Percentiles rank a stretch among this genome's conserved stretches.
These are phyloP conservation scores for Phoma sp. DNA, from an alignment of 2,329 filamentous ascomycete species.

Conservation along the genomic window DNA sequence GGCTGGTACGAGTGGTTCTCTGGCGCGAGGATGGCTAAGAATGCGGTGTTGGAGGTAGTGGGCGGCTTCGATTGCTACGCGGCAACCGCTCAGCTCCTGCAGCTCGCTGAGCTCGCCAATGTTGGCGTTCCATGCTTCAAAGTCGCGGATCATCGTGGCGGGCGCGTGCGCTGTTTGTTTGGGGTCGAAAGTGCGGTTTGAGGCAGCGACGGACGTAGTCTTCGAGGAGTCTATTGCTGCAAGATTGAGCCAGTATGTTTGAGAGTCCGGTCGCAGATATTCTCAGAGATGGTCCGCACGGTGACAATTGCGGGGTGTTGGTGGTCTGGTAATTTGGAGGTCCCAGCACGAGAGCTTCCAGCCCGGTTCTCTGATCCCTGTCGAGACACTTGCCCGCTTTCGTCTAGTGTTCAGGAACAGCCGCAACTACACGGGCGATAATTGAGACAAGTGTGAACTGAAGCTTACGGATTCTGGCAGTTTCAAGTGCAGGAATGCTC, in stretches of 20 bases:
- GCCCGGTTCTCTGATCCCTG: slow-evolving; percentile 14
- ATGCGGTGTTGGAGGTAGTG: slow-evolving; percentile 81
- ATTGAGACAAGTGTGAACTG: slow-evolving; percentile 1
- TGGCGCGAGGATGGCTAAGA: slow-evolving; percentile 62
- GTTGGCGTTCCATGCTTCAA: slow-evolving; percentile 65
- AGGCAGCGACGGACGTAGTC: not conserved
- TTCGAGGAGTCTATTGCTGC: no score
- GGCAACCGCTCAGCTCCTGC: slow-evolving; percentile 74
- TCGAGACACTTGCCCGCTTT: slow-evolving; percentile 11
- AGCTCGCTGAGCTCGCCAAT: slow-evolving; percentile 67
- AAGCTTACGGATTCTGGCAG: not conserved
- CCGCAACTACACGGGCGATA: not conserved
- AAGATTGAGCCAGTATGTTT: not conserved
- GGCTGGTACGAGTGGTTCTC: slow-evolving; percentile 88
- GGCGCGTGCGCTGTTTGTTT: slow-evolving; percentile 23
- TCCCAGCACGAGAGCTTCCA: slow-evolving; percentile 21
- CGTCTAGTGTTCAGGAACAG: slow-evolving; percentile 12
- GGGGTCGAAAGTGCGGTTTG: not conserved
- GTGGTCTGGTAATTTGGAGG: slow-evolving; percentile 10
- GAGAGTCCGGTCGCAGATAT: not conserved
- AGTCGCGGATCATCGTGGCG: slow-evolving; percentile 53
- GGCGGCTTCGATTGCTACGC: slow-evolving; percentile 86
- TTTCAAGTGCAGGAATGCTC: not conserved
- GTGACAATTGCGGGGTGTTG: slow-evolving; percentile 16
- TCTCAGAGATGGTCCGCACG: slow-evolving; percentile 1